phyloP scores from a whole-genome alignment of 306 rosid genomes.

The Cucumis hystrix region DNA sequence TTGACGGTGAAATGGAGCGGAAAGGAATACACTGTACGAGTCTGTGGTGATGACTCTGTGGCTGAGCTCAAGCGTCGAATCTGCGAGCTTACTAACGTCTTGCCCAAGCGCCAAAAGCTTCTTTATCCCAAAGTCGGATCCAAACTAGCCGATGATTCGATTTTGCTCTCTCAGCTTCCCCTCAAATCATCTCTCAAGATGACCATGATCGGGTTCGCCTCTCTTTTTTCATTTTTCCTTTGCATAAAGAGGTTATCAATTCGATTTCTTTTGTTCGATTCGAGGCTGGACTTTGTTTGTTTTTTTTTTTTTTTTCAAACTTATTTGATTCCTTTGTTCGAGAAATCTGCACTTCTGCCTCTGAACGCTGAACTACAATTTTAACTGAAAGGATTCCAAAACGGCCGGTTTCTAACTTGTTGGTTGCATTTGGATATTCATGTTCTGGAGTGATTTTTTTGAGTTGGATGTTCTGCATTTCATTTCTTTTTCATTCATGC shows the following conservation, averaged over 20 bases:
- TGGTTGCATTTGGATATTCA: background rate
- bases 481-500: background rate
- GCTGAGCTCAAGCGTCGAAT: conserved; percentile 89
- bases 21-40: conserved; percentile 73
- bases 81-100: conserved; percentile 72
- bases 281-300: background rate
- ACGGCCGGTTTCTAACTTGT: background rate
- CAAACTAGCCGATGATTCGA: conserved; percentile 68
- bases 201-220: conserved; percentile 74
- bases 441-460: background rate
- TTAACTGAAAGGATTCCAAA: background rate
- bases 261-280: background rate
- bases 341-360: background rate
- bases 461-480: background rate
- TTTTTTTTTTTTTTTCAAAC: background rate
- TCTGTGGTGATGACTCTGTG: conserved; percentile 71
- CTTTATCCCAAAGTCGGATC: conserved; percentile 70
- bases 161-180: conserved; percentile 64
- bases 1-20: conserved; percentile 80
- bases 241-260: background rate
- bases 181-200: conserved; percentile 64
- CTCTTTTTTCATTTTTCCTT: background rate
- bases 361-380: background rate
- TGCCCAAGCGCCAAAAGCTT: conserved; percentile 89
- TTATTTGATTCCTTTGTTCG: background rate